Base-by-base conservation (phyloP, 345 rosid species). In the Populus alba region DNA sequence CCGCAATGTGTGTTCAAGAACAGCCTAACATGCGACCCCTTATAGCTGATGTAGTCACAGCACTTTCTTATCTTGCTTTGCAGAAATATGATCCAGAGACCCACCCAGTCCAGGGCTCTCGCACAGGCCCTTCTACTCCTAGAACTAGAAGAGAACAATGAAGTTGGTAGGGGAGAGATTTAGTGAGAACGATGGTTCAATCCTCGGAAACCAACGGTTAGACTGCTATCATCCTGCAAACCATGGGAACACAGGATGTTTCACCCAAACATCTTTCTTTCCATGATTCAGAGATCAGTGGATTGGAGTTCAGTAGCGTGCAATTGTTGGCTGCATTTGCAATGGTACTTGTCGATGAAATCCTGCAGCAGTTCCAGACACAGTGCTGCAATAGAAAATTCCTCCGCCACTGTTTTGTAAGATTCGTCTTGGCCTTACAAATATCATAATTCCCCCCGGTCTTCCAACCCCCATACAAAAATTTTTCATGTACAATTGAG, bases 1-100 rank as follows among this genome's bases (percentile, higher is more conserved):
- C 97, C 22, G 93, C 95, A 18, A 95, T 95, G 98, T 92, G 98
- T 39, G 97, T 92, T 29, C 95, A 91, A 79, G 97, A 95, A 76
- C 92, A 91, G 85, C 95, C 98, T 57, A 87, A 89, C 76, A 87
- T 91, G 84, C 88, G 98, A 67, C 98, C 97, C 6, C 80, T 87
- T 74, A 85, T 95, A 25, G 94, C 97, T 15, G 98, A 95, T 86
- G 97, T 95, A 33, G 97, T 95, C 83, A 93, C 97, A 13, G 97
- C 98, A 17, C 85, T 91, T 69, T 66, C 89, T 17, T 92, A 92
- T 83, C 98, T 95, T 47, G 94, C 98, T 55, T 89, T 92, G 33
- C 97, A 92, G 62, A 90, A 88, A 65, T 87, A 83, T 59, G 89
- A 85, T 55, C 92, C 95, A 17, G 88, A 88, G 41, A 74, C 79